These are phyloP conservation scores for Pythium sukuiense DNA, from an alignment of 352 stramenopile genomes.

Conservation along the genomic window DNA sequence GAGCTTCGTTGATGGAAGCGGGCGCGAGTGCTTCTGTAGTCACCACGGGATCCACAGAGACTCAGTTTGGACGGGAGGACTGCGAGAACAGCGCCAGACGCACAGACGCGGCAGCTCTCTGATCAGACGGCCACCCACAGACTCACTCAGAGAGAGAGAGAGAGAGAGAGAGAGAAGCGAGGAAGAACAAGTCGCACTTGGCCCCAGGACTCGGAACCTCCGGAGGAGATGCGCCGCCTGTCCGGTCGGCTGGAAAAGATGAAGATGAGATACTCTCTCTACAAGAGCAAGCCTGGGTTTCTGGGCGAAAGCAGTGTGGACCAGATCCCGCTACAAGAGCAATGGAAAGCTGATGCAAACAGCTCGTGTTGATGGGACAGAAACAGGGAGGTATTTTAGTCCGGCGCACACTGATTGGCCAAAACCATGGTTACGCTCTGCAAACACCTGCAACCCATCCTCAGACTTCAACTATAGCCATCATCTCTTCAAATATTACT, in stretches of 20 bases:
- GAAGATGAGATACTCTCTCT: slow-evolving; percentile 2
- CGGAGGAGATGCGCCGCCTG: background rate
- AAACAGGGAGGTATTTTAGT: background rate
- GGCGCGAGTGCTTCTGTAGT: slow-evolving; percentile 2
- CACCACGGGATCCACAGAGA: background rate
- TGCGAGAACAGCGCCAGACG: background rate
- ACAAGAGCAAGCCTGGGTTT: background rate
- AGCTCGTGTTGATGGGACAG: slow-evolving; percentile 7
- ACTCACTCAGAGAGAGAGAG: background rate
- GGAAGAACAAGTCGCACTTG: background rate
- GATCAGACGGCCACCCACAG: background rate
- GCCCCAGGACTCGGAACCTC: background rate
- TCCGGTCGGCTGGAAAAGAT: background rate
- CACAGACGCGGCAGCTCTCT: background rate
- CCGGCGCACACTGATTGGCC: background rate
- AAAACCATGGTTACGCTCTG: background rate
- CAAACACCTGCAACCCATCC: background rate
- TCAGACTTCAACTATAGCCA: background rate
- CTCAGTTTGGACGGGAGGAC: background rate
- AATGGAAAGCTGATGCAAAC: slow-evolving; percentile 1
- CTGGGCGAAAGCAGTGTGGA: background rate
- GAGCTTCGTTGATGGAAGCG: background rate
- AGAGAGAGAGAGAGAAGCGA: background rate
- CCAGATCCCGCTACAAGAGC: slow-evolving; percentile 1
- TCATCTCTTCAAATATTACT: background rate